Base-by-base conservation (phyloP, 192 early-diverging fungal genomes). In the Linnemannia exigua region DNA sequence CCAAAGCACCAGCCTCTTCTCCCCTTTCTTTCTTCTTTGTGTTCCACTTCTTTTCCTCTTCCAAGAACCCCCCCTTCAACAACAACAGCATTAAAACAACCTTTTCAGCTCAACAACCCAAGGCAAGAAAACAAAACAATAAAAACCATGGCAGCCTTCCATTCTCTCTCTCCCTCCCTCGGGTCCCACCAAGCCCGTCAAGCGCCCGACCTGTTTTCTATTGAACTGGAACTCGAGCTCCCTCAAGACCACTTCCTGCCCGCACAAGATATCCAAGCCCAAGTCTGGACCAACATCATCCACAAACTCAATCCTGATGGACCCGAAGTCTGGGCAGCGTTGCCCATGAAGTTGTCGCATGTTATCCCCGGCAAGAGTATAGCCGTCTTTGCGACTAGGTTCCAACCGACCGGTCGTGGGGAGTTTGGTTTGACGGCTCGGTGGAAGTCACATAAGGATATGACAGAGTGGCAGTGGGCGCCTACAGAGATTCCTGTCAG, bases 231-330 rank as follows among this genome's bases (percentile, higher is more conserved):
- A 14, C 79, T 86, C 19, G 20, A 20, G 0, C 63, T 86, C 2
- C 84, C 84, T 4, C 74, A 86, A 50, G 84, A 80, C 75, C 74
- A 86, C 48, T 86, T 86, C 36, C 66, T 86, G 0, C 84, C 84
- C 19, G 84, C 84, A 25, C 41, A 80, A 51, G 48, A 79, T 22
- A 86, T 86, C 47, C 44, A 52, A 48, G 84, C 84, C 31, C 33
- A 86, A 71, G 78, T 86, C 22, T 86, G 84, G 84, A 86, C 84
- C 41, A 86, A 86, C 63, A 52, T 86, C 47, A 50, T 86, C 31
- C 84, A 86, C 50, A 54, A 70, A 69, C 70, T 41, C 17, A 86
- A 86, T 50, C 78, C 84, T 1, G 78, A 86, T 2, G 84, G 84
- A 2, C 84, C 84, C 0, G 78, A 79, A 17, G 74, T 76, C n/a